Base-by-base conservation (phyloP, 768 basidiomycete species). In the Podaxis sp. region DNA sequence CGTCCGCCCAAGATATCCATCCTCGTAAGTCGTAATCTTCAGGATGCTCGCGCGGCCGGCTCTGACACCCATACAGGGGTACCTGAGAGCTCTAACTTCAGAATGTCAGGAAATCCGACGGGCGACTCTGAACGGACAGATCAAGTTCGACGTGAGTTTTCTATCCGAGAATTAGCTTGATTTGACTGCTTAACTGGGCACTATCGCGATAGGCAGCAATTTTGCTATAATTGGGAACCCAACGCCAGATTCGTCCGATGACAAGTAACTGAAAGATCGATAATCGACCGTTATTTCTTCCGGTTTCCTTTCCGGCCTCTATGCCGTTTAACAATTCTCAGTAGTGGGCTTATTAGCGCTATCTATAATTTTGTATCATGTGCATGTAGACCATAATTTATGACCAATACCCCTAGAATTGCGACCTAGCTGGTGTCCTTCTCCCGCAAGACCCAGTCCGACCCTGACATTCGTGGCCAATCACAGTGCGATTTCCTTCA, bases 101-200 rank as follows among this genome's bases (percentile, higher is more conserved):
- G 56, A 30, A 57, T 57, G 22, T 24, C 28, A 17, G 56, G 56
- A 33, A 57, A 57, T 28, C 56, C 56, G 11, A 57, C 56, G 3
- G 41, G 22, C 22, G 55, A 56, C 37, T 56, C 55, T 28, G 49
- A 41, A 20, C 24, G 40, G 40, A 41, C 24, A 15, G 55, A 22
- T 40, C n/a, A 13, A 26, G 24, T 3, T 41, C 55, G 55, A 41
- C 55, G 49, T 50, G 24, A 24, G 49, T 50, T 24, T 50, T 24
- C 24, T 28, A 13, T 28, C 49, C 49, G 20, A 26, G 24, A 50
- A 24, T 24, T 24, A 50, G 5, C 24, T 24, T 4, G 26, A 50
- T 17, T 24, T 24, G 24, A 3, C 10, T 24, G 20, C 26, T 50
- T 28, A 12, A 12, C 49, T 12, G 22, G 22, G 7, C 8, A 28